Conservation (phyloP, 257 asterid species). For the Salvia rosmarinus region DNA sequence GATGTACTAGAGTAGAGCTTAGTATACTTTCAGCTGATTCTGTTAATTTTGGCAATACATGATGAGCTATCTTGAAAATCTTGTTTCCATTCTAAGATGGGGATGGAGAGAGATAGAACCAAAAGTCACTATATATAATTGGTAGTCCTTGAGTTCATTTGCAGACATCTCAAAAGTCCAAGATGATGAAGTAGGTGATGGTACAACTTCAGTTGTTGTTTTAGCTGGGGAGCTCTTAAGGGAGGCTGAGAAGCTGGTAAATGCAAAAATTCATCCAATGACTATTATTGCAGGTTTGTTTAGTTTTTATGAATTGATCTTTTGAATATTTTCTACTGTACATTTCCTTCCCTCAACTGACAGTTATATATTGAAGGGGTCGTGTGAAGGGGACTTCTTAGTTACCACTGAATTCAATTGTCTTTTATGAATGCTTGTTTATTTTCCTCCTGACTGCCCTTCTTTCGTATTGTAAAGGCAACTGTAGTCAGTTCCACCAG, state of each 20-base stretch:
- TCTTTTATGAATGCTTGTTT: not conserved
- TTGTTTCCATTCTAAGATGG: not conserved
- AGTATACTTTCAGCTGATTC: not conserved
- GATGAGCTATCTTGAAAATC: not conserved
- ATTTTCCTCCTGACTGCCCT: not conserved
- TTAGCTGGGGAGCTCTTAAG: slow-evolving; percentile 97
- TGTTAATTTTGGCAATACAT: not conserved
- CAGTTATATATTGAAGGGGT: not conserved
- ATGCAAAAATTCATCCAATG: slow-evolving; percentile 92
- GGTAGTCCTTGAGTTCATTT: slow-evolving; percentile 43
- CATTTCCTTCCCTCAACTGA: not conserved
- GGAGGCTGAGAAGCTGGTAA: slow-evolving; percentile 96
- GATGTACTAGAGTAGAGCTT: not conserved
- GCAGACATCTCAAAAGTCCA: slow-evolving; percentile 96
- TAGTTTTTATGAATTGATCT: slow-evolving; percentile 13
- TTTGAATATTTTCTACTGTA: slow-evolving; percentile 10
- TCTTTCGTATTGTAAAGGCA: not conserved
- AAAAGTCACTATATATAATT: not conserved
- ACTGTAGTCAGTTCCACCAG: slow-evolving; percentile 5
- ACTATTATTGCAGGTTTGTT: slow-evolving; percentile 79
- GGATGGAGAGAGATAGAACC: not conserved
- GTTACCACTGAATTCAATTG: not conserved
- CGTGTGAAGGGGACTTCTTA: too few species aligned
- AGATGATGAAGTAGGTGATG: slow-evolving; percentile 99
- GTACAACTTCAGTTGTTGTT: slow-evolving; percentile 96